These are phyloP conservation scores for Mycena belliarum DNA, from an alignment of 768 basidiomycete genomes.

Conservation along the genomic window DNA sequence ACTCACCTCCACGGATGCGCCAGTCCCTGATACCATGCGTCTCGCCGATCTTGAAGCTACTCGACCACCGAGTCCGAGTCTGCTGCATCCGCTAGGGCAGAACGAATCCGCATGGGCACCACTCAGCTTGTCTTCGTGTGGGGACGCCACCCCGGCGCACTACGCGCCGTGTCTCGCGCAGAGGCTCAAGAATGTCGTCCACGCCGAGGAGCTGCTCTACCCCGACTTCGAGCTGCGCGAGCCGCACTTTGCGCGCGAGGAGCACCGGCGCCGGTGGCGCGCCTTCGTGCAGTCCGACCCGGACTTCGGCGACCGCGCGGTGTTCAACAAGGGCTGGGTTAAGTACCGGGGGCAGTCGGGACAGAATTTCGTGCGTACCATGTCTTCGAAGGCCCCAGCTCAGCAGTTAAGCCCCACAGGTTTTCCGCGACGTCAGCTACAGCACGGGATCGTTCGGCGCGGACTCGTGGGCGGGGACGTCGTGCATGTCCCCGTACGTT, in stretches of 20 bases:
- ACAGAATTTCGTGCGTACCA: conserved; percentile 15
- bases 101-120: no score
- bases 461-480: conserved; percentile 6
- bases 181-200: neutral
- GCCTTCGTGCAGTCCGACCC: neutral
- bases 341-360: conserved; percentile 16
- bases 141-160: no score
- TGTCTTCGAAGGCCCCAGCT: no score
- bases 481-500: conserved; percentile 14
- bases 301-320: neutral
- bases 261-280: conserved; percentile 15
- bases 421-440: conserved; percentile 14
- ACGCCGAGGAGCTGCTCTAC: conserved; percentile 19
- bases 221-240: conserved; percentile 19
- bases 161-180: conserved; percentile 15
- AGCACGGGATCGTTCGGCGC: neutral
- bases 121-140: no score
- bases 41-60: no score
- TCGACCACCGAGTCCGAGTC: no score
- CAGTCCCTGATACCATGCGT: no score
- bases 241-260: conserved; percentile 11
- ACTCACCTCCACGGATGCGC: no score
- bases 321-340: conserved; percentile 8
- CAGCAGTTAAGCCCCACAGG: neutral
- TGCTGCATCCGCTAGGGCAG: no score